Evolutionary conservation across 805 yeast species (phyloP).

Genomic region (Candida arabinofermentans): DNA sequence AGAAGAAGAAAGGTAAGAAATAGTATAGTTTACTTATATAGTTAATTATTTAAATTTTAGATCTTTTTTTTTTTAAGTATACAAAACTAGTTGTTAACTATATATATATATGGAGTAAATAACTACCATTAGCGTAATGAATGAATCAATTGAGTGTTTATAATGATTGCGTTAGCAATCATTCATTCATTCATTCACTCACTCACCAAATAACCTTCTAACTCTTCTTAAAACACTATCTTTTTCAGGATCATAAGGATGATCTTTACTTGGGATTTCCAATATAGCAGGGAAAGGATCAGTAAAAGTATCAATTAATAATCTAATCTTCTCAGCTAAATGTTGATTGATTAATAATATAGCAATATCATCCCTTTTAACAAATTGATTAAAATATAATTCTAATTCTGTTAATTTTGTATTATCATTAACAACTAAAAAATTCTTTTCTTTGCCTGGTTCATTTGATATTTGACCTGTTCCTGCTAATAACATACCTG

Average conservation of each 20-base stretch:
- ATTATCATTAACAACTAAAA: slow-evolving; percentile 70
- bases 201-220: slow-evolving; percentile 92
- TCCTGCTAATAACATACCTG: slow-evolving; percentile 94
- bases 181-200: too few species aligned
- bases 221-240: slow-evolving; percentile 93
- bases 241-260: slow-evolving; percentile 98
- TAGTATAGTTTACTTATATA: background rate
- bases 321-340: slow-evolving; percentile 85
- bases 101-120: too few species aligned
- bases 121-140: too few species aligned
- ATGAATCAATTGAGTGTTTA: too few species aligned
- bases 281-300: slow-evolving; percentile 94
- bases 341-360: slow-evolving; percentile 91
- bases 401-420: slow-evolving; percentile 75
- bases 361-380: slow-evolving; percentile 86
- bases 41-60: background rate
- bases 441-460: slow-evolving; percentile 71
- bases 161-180: too few species aligned
- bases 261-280: slow-evolving; percentile 97
- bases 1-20: slow-evolving; percentile 32
- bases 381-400: slow-evolving; percentile 69
- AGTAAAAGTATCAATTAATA: slow-evolving; percentile 74
- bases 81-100: too few species aligned
- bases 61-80: too few species aligned
- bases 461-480: slow-evolving; percentile 77